Percentiles rank a stretch among this genome's conserved stretches.
phyloP scores from a whole-genome alignment of 2,329 filamentous ascomycete genomes.

The Phialophora expanda region DNA sequence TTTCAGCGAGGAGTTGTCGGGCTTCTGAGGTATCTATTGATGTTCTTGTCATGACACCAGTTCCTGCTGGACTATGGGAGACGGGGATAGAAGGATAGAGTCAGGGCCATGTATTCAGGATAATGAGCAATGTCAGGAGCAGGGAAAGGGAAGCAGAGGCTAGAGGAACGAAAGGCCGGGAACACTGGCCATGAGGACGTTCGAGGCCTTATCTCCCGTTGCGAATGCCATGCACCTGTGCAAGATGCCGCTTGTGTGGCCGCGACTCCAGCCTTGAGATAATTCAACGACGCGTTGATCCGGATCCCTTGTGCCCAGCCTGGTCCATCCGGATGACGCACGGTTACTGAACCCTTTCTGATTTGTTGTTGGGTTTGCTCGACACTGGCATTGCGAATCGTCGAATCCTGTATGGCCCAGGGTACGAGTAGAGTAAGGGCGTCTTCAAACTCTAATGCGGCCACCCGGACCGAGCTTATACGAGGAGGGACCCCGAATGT shows the following conservation, averaged over 20 bases:
- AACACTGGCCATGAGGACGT: neutral
- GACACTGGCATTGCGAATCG: too few relatives aligned
- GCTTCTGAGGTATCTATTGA: neutral
- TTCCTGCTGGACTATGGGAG: neutral
- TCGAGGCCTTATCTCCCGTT: neutral
- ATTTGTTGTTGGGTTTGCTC: neutral
- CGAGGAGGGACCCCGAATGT: neutral
- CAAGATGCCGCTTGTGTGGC: neutral
- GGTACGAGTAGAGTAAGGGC: neutral
- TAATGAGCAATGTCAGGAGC: neutral
- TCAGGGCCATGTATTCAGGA: neutral
- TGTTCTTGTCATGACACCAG: neutral
- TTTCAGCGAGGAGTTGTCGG: neutral
- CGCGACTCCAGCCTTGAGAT: too few relatives aligned
- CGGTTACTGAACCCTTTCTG: neutral
- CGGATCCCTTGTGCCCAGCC: neutral
- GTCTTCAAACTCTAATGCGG: neutral
- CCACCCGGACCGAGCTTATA: constrained; percentile 14
- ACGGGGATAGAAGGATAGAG: neutral
- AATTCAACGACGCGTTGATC: too few relatives aligned
- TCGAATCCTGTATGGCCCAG: neutral
- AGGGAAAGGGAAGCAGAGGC: neutral
- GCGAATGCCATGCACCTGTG: neutral
- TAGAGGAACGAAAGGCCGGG: neutral
- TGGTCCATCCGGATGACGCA: neutral